A percentile compares a stretch with the other conserved stretches of the same genome.
Evolutionary conservation across 1,284 basidiomycete genomes (phyloP).

Genomic region (Waitea zeae): DNA sequence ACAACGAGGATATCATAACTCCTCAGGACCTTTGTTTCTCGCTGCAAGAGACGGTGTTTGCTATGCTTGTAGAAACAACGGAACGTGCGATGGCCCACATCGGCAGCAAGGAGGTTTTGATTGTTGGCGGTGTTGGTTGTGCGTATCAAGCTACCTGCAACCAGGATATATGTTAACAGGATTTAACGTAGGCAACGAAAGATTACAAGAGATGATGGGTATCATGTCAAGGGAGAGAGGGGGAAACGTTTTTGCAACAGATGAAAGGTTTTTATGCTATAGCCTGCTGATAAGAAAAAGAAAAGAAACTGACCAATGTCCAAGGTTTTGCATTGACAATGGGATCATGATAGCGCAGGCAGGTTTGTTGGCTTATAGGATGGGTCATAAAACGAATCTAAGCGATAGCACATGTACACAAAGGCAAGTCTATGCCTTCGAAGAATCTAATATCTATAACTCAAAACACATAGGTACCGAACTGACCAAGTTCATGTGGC

Average conservation of each 20-base stretch:
- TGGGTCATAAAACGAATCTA: conserved; percentile 76
- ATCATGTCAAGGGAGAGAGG: conserved; percentile 87
- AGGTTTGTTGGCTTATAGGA: conserved; percentile 79
- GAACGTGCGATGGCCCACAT: conserved; percentile 99
- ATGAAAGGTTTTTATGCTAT: conserved; percentile 70
- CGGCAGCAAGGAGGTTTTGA: conserved; percentile 87
- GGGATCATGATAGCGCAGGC: conserved; percentile 99
- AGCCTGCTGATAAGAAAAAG: too few species aligned
- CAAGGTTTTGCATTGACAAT: conserved; percentile 96
- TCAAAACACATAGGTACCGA: conserved; percentile 43
- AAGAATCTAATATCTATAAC: conserved; percentile 1
- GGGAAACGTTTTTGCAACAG: conserved; percentile 88
- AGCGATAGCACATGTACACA: conserved; percentile 80
- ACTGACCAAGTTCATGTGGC: conserved; percentile 84
- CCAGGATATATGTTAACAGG: not conserved
- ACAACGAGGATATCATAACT: conserved; percentile 66
- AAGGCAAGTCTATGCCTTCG: conserved; percentile 29
- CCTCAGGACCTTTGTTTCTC: conserved; percentile 94
- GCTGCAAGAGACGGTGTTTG: conserved; percentile 92
- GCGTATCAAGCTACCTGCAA: conserved; percentile 16
- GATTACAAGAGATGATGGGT: conserved; percentile 97
- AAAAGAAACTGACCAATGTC: not conserved
- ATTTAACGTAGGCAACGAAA: conserved; percentile 61
- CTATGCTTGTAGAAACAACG: conserved; percentile 99
- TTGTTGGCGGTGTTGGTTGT: conserved; percentile 99